These are phyloP conservation scores for Fragaria iinumae DNA, from an alignment of 306 rosid genomes.

Conservation along the genomic window DNA sequence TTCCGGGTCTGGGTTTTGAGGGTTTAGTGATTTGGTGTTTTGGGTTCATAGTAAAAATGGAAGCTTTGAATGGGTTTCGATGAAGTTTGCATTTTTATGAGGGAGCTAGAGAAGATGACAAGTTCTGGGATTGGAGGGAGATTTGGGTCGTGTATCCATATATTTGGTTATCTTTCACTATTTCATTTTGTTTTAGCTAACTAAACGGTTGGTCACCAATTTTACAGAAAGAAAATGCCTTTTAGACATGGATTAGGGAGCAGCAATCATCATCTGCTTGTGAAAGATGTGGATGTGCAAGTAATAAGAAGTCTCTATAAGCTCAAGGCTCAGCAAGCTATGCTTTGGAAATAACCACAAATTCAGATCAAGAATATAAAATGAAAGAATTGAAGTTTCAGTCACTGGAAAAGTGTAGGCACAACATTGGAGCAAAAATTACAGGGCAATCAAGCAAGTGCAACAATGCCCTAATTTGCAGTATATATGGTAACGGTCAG, in stretches of 20 bases:
- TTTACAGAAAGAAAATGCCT: not conserved
- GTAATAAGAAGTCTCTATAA: not conserved
- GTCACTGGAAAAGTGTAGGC: not conserved
- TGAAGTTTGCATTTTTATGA: slow-evolving; percentile 3
- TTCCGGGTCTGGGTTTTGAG: slow-evolving; percentile 1
- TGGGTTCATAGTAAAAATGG: not conserved
- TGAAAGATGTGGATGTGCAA: not conserved
- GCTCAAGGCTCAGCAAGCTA: not conserved
- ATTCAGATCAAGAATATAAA: not conserved
- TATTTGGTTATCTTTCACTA: too few relatives aligned
- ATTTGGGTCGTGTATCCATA: not conserved
- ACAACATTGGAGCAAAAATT: slow-evolving; percentile 21
- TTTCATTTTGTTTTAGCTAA: too few relatives aligned
- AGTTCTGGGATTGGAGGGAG: slow-evolving; percentile 17
- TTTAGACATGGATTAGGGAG: not conserved
- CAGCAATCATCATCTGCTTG: not conserved
- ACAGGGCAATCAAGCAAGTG: slow-evolving; percentile 29
- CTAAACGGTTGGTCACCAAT: not conserved
- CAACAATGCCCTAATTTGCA: slow-evolving; percentile 33
- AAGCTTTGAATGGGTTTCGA: not conserved
- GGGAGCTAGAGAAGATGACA: not conserved
- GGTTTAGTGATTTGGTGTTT: slow-evolving; percentile 1
- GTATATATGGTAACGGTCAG: slow-evolving; percentile 30
- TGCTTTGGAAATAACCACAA: not conserved
- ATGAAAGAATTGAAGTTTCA: not conserved